Conservation (phyloP, 1,284 basidiomycete species). For the Leccinum griseonigrum region DNA sequence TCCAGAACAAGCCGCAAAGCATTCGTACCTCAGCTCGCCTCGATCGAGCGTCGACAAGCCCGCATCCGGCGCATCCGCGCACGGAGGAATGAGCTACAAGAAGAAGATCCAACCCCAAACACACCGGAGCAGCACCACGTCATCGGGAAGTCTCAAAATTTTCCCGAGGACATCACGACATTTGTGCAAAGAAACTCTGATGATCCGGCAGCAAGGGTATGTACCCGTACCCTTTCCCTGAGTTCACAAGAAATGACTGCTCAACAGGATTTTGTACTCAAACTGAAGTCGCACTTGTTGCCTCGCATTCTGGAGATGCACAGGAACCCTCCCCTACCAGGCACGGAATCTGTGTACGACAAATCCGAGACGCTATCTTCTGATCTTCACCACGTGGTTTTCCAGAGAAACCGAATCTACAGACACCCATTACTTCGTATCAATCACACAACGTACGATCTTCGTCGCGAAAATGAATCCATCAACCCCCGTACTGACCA, state of each 20-base stretch:
- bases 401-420: not conserved
- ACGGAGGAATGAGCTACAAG: not conserved
- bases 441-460: not conserved
- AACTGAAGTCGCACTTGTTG: not conserved
- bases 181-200: constrained; percentile 8
- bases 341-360: too few species aligned
- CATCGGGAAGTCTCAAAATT: constrained; percentile 17
- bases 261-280: not conserved
- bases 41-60: constrained; percentile 6
- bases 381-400: not conserved
- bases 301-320: not conserved
- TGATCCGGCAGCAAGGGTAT: not conserved
- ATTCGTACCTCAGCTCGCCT: constrained; percentile 5
- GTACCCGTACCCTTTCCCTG: not conserved
- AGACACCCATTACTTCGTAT: not conserved
- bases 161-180: constrained; percentile 10
- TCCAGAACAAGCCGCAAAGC: constrained; percentile 4
- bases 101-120: not conserved
- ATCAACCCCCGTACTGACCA: not conserved
- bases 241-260: not conserved
- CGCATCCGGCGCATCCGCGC: constrained; percentile 3
- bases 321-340: too few species aligned
- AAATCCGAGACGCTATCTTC: not conserved
- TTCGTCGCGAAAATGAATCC: not conserved
- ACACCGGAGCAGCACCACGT: constrained; percentile 10